Percentiles rank a stretch among this genome's conserved stretches.
Evolutionary conservation across 169 alveolate genomes (phyloP).

Genomic region (Condylostoma magnum): DNA sequence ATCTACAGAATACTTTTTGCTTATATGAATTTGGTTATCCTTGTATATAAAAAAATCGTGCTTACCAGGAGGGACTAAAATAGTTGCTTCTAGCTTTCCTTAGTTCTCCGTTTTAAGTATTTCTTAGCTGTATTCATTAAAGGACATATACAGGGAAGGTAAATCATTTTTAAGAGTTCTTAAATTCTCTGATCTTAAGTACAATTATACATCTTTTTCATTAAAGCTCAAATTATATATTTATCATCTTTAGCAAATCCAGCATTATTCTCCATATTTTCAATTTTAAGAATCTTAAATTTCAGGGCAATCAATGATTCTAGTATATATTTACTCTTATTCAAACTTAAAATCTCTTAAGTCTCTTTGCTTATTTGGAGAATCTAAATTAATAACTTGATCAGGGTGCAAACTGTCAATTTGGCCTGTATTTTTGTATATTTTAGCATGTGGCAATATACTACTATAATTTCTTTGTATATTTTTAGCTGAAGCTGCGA

Average conservation of each 20-base stretch:
- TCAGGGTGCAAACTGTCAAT: background rate
- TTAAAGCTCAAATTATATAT: background rate
- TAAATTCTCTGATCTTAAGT: background rate
- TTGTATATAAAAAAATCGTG: slow-evolving; percentile 9
- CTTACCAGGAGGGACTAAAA: slow-evolving; percentile 9
- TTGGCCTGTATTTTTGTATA: slow-evolving; percentile 5
- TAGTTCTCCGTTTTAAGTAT: background rate
- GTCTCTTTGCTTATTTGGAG: background rate
- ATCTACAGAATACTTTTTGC: background rate
- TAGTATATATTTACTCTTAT: slow-evolving; percentile 18
- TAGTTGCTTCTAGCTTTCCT: background rate
- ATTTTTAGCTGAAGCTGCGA: background rate
- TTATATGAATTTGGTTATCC: background rate
- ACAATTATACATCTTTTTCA: background rate
- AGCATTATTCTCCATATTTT: background rate
- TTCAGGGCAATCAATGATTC: background rate
- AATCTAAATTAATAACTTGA: background rate
- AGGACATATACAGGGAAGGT: background rate
- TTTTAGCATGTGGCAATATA: slow-evolving; percentile 2
- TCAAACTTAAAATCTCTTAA: too few relatives aligned
- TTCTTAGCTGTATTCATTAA: background rate
- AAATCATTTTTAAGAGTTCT: background rate
- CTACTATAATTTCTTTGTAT: background rate
- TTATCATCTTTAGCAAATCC: slow-evolving; percentile 15
- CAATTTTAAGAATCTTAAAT: slow-evolving; percentile 3